These are phyloP conservation scores for Sanghuangporus weigelae DNA, from an alignment of 1,284 basidiomycete genomes.

Conservation along the genomic window DNA sequence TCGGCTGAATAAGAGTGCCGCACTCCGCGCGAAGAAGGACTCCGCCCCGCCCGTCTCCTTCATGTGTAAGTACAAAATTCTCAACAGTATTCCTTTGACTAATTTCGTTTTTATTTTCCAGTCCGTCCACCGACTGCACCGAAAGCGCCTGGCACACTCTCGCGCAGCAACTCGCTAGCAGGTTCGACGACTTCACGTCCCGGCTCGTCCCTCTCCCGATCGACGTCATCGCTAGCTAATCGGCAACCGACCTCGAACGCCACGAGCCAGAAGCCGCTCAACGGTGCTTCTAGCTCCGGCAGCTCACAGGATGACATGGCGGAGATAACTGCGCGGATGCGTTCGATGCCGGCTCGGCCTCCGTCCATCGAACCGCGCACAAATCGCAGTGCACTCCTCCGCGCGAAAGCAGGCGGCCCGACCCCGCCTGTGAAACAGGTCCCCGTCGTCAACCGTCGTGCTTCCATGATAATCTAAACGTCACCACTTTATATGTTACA, in stretches of 20 bases:
- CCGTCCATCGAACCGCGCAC: slow-evolving; percentile 62
- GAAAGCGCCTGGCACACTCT: slow-evolving; percentile 34
- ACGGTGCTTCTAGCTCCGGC: neutral
- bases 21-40: slow-evolving; percentile 55
- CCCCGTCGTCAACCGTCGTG: slow-evolving; percentile 4
- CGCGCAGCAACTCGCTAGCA: slow-evolving; percentile 21
- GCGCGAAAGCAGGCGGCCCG: slow-evolving; percentile 31
- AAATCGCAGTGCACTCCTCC: slow-evolving; percentile 69
- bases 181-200: slow-evolving; percentile 22
- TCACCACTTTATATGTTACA: neutral
- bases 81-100: neutral
- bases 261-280: slow-evolving; percentile 6
- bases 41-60: slow-evolving; percentile 28
- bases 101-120: slow-evolving; percentile 21
- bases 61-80: slow-evolving; percentile 23
- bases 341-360: slow-evolving; percentile 40
- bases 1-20: slow-evolving; percentile 64
- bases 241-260: slow-evolving; percentile 18
- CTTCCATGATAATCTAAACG: slow-evolving; percentile 5
- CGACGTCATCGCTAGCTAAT: slow-evolving; percentile 22
- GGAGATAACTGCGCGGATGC: slow-evolving; percentile 23
- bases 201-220: slow-evolving; percentile 1
- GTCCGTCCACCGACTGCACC: slow-evolving; percentile 37
- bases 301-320: slow-evolving; percentile 19
- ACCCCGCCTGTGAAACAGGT: slow-evolving; percentile 7